Conservation (phyloP, 805 yeast species). For the Isabelozyma rhagii region DNA sequence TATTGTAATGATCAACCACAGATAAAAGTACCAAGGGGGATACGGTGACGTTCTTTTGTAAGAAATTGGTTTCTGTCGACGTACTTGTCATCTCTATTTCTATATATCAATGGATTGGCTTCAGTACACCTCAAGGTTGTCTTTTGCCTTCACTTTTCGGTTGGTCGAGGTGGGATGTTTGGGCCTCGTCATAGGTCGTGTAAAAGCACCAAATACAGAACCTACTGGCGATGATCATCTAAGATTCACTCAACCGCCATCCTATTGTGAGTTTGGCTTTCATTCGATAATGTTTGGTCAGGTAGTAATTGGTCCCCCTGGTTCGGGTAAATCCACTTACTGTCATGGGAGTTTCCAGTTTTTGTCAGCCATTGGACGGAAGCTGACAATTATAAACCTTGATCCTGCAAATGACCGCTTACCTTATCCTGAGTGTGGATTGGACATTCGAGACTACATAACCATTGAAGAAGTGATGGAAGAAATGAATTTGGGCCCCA, state of each 20-base stretch:
- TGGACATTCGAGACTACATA: conserved; percentile 76
- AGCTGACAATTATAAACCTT: conserved; percentile 76
- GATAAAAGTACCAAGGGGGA: conserved; percentile 94
- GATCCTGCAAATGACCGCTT: conserved; percentile 86
- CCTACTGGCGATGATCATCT: not conserved
- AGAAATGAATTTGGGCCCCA: conserved; percentile 71
- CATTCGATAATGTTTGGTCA: conserved; percentile 62
- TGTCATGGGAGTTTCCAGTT: conserved; percentile 92
- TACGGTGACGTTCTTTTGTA: conserved; percentile 68
- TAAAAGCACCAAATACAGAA: not conserved
- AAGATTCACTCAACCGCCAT: not conserved
- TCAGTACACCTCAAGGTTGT: not conserved
- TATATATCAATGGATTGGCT: not conserved
- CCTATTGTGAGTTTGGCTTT: not conserved
- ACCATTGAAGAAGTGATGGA: conserved; percentile 78
- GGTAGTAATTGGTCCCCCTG: conserved; percentile 96
- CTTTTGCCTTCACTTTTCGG: not conserved
- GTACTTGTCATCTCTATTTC: conserved; percentile 1
- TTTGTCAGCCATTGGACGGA: conserved; percentile 89
- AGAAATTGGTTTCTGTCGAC: conserved; percentile 36
- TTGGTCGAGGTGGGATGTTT: not conserved
- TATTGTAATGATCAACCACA: conserved; percentile 91
- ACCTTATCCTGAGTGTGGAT: conserved; percentile 62
- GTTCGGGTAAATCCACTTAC: conserved; percentile 94
- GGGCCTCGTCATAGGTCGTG: not conserved